These are phyloP conservation scores for Fabrea salina DNA, from an alignment of 169 alveolate genomes.

Conservation along the genomic window DNA sequence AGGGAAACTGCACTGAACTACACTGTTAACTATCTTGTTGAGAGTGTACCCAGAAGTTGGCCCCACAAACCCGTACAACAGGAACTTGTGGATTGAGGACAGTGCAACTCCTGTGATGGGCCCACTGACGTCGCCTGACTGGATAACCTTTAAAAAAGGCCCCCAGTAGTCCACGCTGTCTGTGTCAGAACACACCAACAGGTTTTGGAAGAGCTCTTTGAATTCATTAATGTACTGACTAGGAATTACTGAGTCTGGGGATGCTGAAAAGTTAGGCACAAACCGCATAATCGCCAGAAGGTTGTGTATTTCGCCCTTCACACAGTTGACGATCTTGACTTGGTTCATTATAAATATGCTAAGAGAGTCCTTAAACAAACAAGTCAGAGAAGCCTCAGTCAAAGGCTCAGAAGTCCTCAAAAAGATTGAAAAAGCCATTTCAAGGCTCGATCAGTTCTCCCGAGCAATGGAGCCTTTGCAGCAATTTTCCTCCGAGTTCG, in stretches of 20 bases:
- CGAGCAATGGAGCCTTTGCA: neutral
- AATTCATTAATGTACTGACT: neutral
- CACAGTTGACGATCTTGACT: conserved; percentile 15
- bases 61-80: conserved; percentile 30
- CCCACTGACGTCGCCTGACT: neutral
- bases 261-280: conserved; percentile 2
- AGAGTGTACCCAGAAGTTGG: conserved; percentile 19
- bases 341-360: neutral
- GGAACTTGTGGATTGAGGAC: conserved; percentile 38
- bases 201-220: neutral
- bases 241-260: neutral
- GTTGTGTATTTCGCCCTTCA: conserved; percentile 27
- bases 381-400: neutral
- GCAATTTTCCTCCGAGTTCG: neutral
- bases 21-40: conserved; percentile 18
- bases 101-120: conserved; percentile 40
- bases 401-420: neutral
- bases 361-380: neutral
- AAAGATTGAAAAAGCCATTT: neutral
- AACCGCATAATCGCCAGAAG: conserved; percentile 1
- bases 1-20: conserved; percentile 8
- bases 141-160: conserved; percentile 29
- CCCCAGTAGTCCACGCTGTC: conserved; percentile 17
- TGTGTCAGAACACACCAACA: conserved; percentile 21
- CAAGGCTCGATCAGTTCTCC: neutral